phyloP scores from a whole-genome alignment of 345 rosid species.

The Iberis pinnata region DNA sequence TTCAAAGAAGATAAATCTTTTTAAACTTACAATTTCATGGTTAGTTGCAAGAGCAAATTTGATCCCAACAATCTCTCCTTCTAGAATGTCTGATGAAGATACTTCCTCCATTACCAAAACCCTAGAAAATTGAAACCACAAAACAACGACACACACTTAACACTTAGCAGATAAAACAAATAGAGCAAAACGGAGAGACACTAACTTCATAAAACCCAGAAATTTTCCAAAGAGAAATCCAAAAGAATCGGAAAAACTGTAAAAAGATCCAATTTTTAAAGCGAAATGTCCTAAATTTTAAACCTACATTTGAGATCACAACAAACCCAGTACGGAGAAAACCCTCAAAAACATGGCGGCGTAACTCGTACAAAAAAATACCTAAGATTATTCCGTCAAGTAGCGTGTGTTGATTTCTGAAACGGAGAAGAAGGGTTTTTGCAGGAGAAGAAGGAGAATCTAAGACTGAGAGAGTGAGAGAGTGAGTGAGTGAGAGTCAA shows the following conservation, averaged over 20 bases:
- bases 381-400: slow-evolving; percentile 17
- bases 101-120: slow-evolving; percentile 49
- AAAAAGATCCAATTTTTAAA: slow-evolving; percentile 7
- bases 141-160: slow-evolving; percentile 1
- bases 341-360: not conserved
- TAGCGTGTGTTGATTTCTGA: not conserved
- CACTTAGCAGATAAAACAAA: not conserved
- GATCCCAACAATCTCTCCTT: slow-evolving; percentile 64
- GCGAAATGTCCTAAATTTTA: slow-evolving; percentile 3
- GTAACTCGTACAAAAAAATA: slow-evolving; percentile 4
- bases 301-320: no score
- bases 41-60: slow-evolving; percentile 61
- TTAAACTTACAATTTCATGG: slow-evolving; percentile 65
- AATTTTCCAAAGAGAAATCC: not conserved
- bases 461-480: not conserved
- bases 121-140: slow-evolving; percentile 8
- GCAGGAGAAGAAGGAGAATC: slow-evolving; percentile 16
- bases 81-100: slow-evolving; percentile 33
- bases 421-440: slow-evolving; percentile 10
- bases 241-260: slow-evolving; percentile 8
- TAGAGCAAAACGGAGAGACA: slow-evolving; percentile 5
- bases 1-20: slow-evolving; percentile 12
- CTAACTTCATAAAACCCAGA: slow-evolving; percentile 7
- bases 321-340: slow-evolving; percentile 17
- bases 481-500: slow-evolving; percentile 7